Evolutionary conservation across 768 basidiomycete genomes (phyloP).

Genomic region (Pleurotus pulmonarius): DNA sequence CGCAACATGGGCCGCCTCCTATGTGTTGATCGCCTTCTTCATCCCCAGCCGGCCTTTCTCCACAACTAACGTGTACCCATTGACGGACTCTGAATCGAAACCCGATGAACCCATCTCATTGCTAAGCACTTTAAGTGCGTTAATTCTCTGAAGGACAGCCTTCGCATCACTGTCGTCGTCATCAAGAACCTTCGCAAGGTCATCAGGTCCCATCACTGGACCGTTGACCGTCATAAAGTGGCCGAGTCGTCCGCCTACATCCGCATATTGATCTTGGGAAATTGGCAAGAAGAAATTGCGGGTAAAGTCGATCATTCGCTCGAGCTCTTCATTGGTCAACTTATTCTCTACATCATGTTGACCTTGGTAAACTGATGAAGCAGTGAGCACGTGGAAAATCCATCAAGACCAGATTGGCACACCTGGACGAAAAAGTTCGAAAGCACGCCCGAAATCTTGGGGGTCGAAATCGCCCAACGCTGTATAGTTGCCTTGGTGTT

Average conservation of each 20-base stretch:
- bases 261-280: slow-evolving; percentile 1
- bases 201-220: slow-evolving; percentile 2
- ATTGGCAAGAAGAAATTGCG: slow-evolving; percentile 7
- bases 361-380: slow-evolving; percentile 10
- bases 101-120: slow-evolving; percentile 10
- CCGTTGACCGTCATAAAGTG: not conserved
- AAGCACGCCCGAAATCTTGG: slow-evolving; percentile 36
- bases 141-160: slow-evolving; percentile 38
- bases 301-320: slow-evolving; percentile 10
- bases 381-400: not conserved
- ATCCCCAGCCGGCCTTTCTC: not conserved
- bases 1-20: too few relatives aligned
- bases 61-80: not conserved
- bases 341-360: slow-evolving; percentile 2
- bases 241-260: not conserved
- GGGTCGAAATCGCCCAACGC: slow-evolving; percentile 24
- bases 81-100: slow-evolving; percentile 6
- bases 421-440: slow-evolving; percentile 32
- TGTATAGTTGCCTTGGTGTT: slow-evolving; percentile 23
- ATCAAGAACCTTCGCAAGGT: slow-evolving; percentile 3
- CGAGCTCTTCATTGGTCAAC: slow-evolving; percentile 8
- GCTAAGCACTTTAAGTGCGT: slow-evolving; percentile 37
- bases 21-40: not conserved
- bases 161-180: slow-evolving; percentile 21
- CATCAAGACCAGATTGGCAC: not conserved